These are phyloP conservation scores for Acacia melanoxylon DNA, from an alignment of 306 rosid species.

Conservation along the genomic window DNA sequence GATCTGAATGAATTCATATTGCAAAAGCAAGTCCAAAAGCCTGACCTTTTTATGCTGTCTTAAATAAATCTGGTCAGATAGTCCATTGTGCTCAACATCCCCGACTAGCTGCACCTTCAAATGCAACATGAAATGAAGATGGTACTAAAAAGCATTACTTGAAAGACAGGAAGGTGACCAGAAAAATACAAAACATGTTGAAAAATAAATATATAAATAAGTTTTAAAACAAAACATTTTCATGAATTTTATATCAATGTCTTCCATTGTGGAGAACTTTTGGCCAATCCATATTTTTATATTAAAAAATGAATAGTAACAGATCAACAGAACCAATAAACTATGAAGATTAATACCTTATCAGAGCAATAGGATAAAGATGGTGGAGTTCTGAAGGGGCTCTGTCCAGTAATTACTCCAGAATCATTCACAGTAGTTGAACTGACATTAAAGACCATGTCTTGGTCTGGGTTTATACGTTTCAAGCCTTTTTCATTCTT, in stretches of 20 bases:
- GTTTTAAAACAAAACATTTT: neutral
- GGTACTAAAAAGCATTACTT: slow-evolving; percentile 16
- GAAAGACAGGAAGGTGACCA: neutral
- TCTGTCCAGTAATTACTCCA: slow-evolving; percentile 42
- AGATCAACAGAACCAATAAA: slow-evolving; percentile 26
- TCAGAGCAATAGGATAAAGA: slow-evolving; percentile 66
- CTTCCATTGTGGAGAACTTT: neutral
- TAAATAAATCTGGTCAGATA: slow-evolving; percentile 46
- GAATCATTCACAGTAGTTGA: slow-evolving; percentile 33
- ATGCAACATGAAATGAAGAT: slow-evolving; percentile 33
- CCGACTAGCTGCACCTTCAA: slow-evolving; percentile 49
- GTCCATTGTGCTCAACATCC: slow-evolving; percentile 45
- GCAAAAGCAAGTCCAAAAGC: slow-evolving; percentile 15
- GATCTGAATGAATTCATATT: slow-evolving; percentile 3
- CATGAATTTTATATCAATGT: neutral
- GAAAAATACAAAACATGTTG: neutral
- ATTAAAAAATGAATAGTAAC: slow-evolving; percentile 2
- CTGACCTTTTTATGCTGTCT: slow-evolving; percentile 82
- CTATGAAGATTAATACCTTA: slow-evolving; percentile 52
- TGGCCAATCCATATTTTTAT: neutral
- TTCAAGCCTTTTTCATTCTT: slow-evolving; percentile 50
- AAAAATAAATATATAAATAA: neutral
- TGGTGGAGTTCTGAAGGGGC: slow-evolving; percentile 93
- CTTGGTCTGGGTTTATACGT: slow-evolving; percentile 48
- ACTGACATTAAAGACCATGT: slow-evolving; percentile 32